Conservation (phyloP, 257 asterid species). For the Mentha longifolia region DNA sequence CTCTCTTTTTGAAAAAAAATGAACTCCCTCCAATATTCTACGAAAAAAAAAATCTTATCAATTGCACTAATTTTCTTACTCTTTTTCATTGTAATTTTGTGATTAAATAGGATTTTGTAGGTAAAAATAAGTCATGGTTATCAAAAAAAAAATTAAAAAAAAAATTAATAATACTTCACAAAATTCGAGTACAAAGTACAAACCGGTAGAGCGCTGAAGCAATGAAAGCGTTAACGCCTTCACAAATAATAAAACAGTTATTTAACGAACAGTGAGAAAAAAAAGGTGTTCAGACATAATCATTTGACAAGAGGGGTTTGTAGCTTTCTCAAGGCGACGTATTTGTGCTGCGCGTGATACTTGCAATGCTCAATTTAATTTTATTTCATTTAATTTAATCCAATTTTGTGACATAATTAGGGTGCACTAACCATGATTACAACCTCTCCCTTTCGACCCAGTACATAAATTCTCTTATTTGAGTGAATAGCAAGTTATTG, state of each 20-base stretch:
- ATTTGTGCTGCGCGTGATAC: conserved; percentile 38
- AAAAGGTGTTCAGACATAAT: conserved; percentile 37
- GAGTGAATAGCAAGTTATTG: conserved; percentile 46
- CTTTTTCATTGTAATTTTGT: too few species aligned
- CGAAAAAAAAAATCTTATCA: too few species aligned
- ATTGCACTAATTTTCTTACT: too few species aligned
- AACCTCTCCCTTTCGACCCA: not conserved
- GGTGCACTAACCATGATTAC: conserved; percentile 31
- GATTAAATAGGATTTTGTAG: too few species aligned
- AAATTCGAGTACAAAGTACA: too few species aligned
- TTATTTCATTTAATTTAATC: not conserved
- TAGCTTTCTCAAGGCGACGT: conserved; percentile 25
- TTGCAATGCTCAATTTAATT: conserved; percentile 11
- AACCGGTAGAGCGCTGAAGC: not conserved
- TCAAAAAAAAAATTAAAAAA: too few species aligned
- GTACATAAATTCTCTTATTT: conserved; percentile 36
- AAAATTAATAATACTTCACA: not conserved
- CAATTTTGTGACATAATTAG: conserved; percentile 30
- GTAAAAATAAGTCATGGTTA: too few species aligned
- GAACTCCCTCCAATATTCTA: too few species aligned
- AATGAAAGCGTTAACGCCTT: conserved; percentile 14
- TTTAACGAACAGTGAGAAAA: conserved; percentile 21
- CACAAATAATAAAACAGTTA: conserved; percentile 19
- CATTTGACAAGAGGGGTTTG: conserved; percentile 23
- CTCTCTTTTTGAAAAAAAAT: too few species aligned